These are phyloP conservation scores for Circinella umbellata DNA, from an alignment of 371 early-diverging fungal species.

Conservation along the genomic window DNA sequence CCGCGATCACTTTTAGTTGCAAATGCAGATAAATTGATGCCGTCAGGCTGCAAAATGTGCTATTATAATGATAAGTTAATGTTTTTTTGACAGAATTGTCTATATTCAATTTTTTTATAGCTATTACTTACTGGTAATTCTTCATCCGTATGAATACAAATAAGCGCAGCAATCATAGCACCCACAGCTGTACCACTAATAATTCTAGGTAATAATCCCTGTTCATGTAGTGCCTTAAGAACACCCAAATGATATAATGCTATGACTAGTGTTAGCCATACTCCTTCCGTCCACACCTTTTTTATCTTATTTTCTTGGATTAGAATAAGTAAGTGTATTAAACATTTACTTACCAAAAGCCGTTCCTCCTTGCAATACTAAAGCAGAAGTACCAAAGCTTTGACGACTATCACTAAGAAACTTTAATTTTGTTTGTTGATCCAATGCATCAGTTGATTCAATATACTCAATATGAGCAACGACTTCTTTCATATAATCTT, in stretches of 20 bases:
- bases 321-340: too few relatives aligned
- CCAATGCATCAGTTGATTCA: constrained; percentile 49
- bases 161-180: constrained; percentile 73
- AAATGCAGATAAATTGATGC: constrained; percentile 71
- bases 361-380: constrained; percentile 75
- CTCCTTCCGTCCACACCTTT: too few relatives aligned
- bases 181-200: constrained; percentile 78
- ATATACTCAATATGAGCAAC: constrained; percentile 65
- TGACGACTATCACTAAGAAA: constrained; percentile 73
- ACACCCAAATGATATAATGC: constrained; percentile 78
- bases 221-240: constrained; percentile 70
- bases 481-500: constrained; percentile 73
- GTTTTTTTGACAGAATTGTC: too few relatives aligned
- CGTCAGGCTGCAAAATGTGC: constrained; percentile 63
- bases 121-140: constrained; percentile 61
- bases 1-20: constrained; percentile 48
- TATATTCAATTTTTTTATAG: too few relatives aligned
- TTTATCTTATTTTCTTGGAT: too few relatives aligned
- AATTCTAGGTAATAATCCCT: constrained; percentile 69
- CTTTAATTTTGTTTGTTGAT: constrained; percentile 63
- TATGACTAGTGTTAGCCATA: constrained; percentile 9
- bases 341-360: constrained; percentile 54
- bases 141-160: constrained; percentile 73
- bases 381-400: constrained; percentile 72
- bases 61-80: constrained; percentile 16